Evolutionary conservation across 805 yeast species (phyloP).

Genomic region (Wickerhamomyces bovis): DNA sequence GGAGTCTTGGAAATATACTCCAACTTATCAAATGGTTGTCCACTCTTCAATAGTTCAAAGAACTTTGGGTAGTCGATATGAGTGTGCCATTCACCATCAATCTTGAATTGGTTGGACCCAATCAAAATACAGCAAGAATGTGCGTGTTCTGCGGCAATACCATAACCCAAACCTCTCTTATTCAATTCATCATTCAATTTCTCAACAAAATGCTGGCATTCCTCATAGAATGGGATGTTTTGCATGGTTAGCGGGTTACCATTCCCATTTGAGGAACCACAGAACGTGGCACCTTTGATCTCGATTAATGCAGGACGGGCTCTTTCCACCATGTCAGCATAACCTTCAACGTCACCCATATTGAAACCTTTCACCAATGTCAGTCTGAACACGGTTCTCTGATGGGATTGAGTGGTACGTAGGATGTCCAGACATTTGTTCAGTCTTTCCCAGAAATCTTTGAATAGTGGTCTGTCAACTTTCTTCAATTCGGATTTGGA

Average conservation of each 20-base stretch:
- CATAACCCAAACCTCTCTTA: slow-evolving; percentile 65
- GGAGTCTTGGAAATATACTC: slow-evolving; percentile 83
- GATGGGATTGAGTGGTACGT: slow-evolving; percentile 66
- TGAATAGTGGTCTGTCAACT: slow-evolving; percentile 82
- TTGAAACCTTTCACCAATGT: slow-evolving; percentile 92
- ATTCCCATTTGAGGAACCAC: slow-evolving; percentile 81
- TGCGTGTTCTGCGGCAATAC: slow-evolving; percentile 90
- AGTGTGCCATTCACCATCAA: slow-evolving; percentile 75
- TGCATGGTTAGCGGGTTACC: slow-evolving; percentile 93
- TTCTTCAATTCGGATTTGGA: slow-evolving; percentile 71
- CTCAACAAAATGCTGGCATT: slow-evolving; percentile 71
- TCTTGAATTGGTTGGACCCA: slow-evolving; percentile 68
- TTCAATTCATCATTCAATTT: slow-evolving; percentile 55
- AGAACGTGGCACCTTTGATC: slow-evolving; percentile 91
- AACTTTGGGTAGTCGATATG: slow-evolving; percentile 79
- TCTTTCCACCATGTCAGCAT: slow-evolving; percentile 79
- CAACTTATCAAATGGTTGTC: slow-evolving; percentile 64
- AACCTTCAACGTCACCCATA: slow-evolving; percentile 70
- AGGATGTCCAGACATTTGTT: slow-evolving; percentile 75
- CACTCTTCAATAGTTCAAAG: slow-evolving; percentile 61
- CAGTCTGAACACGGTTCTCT: slow-evolving; percentile 85
- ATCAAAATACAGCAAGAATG: slow-evolving; percentile 89
- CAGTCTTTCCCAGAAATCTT: slow-evolving; percentile 91
- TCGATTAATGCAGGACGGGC: slow-evolving; percentile 86
- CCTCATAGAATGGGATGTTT: slow-evolving; percentile 91